Percentiles rank a stretch among this genome's conserved stretches.
phyloP scores from a whole-genome alignment of 2,329 filamentous ascomycete species.

The Trichoderma sp. region DNA sequence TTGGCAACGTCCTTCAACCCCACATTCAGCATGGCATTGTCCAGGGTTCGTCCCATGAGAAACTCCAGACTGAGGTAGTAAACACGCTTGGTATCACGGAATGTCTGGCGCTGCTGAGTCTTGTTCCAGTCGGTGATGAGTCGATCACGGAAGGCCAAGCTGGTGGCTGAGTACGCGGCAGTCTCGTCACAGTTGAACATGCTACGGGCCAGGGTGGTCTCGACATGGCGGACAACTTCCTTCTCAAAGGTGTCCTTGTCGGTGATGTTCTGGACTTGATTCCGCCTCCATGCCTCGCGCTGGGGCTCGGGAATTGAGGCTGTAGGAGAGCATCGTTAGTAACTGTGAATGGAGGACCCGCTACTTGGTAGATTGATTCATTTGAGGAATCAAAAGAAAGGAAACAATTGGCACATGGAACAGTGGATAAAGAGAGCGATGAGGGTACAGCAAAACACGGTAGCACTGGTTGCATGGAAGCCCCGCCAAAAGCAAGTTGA shows the following conservation, averaged over 20 bases:
- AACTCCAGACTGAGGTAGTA: constrained; percentile 99
- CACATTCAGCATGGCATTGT: constrained; percentile 98
- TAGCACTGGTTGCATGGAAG: constrained; percentile 15
- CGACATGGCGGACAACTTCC: constrained; percentile 89
- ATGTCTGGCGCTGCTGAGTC: constrained; percentile 94
- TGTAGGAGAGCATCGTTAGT: constrained; percentile 30
- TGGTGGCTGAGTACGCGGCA: constrained; percentile 87
- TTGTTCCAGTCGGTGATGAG: constrained; percentile 96
- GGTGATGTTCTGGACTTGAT: constrained; percentile 65
- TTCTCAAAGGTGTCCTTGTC: constrained; percentile 80
- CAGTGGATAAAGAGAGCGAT: not conserved
- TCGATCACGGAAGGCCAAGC: constrained; percentile 87
- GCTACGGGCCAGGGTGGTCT: constrained; percentile 92
- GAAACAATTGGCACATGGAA: not conserved
- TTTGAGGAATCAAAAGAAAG: not conserved
- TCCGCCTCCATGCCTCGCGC: constrained; percentile 72
- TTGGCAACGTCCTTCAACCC: constrained; percentile 81
- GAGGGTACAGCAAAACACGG: not conserved
- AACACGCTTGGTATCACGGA: constrained; percentile 84
- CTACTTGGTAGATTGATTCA: not conserved
- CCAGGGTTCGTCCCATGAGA: constrained; percentile 90
- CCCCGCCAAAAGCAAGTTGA: constrained; percentile 16
- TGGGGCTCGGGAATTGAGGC: constrained; percentile 83
- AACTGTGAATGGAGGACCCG: not conserved
- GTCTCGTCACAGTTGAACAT: constrained; percentile 98